Evolutionary conservation across 768 basidiomycete species (phyloP).

Genomic region (Auriscalpium vulgare): DNA sequence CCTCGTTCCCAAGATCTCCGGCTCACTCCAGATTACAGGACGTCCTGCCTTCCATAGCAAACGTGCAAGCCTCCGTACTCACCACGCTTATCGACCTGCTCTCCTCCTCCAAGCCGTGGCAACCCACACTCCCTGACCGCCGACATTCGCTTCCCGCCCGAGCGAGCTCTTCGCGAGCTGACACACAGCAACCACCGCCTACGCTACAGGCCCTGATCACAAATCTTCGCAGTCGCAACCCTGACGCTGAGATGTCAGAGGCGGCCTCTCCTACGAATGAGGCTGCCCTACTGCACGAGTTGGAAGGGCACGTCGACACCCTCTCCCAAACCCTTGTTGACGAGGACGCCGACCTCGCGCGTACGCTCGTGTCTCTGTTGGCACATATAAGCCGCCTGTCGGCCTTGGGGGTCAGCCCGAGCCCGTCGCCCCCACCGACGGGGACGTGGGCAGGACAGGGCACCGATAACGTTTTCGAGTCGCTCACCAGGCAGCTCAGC

Average conservation of each 20-base stretch:
- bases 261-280: conserved; percentile 33
- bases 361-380: conserved; percentile 61
- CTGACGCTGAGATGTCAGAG: conserved; percentile 40
- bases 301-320: conserved; percentile 44
- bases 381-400: conserved; percentile 61
- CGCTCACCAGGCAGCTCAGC: conserved; percentile 11
- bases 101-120: conserved; percentile 41
- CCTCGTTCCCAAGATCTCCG: neutral
- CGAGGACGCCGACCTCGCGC: conserved; percentile 56
- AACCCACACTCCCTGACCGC: conserved; percentile 49
- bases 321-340: conserved; percentile 35
- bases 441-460: neutral
- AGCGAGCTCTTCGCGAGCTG: conserved; percentile 18
- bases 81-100: conserved; percentile 68
- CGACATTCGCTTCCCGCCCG: conserved; percentile 48
- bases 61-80: conserved; percentile 67
- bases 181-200: conserved; percentile 12
- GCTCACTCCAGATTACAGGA: conserved; percentile 24
- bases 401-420: conserved; percentile 12
- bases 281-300: conserved; percentile 49
- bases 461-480: conserved; percentile 21
- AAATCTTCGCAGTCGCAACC: conserved; percentile 48
- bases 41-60: conserved; percentile 62
- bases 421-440: conserved; percentile 19
- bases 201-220: conserved; percentile 55